Evolutionary conservation across 2,329 filamentous ascomycete species (phyloP), one percentile per base, ranked within the genome.

Genomic region (Xylariaceae sp.): DNA sequence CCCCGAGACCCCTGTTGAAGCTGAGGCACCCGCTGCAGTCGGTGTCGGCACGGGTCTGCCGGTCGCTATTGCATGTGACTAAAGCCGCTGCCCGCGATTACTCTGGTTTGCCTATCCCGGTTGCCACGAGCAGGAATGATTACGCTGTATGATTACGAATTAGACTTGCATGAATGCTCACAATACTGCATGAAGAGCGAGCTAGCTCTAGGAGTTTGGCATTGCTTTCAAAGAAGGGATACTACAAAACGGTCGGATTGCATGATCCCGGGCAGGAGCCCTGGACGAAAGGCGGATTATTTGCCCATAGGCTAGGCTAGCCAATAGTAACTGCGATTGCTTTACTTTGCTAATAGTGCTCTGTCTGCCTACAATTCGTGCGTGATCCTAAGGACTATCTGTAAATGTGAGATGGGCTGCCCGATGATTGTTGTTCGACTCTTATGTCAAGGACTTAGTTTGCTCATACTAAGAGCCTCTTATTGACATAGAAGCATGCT

Each of bases 1-100:
- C 29, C 59, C 55, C 2, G 64, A 68, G 32, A 63, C 60, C 4
- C 61, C 62, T 3, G 52, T 60, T 30, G 64, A 66, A 32, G 37
- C 46, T 9, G 64, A 64, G 24, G 35, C 52, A 20, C 50, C 60
- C 32, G 49, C 52, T 11, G 53, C 58, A 10, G 42, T 53, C 2
- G 40, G 27, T 7, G 54, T 41, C 24, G 53, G 55, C 35, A 29
- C 46, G 36, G 57, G 55, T 8, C 15, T 39, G 18, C 29, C 37
- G 15, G 23, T 50, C 7, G 57, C 43, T 30, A 40, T 51, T 42
- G 41, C 46, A 46, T 59, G 30, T 44, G 40, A 27, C 35, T 58
- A 23, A 53, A 44, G 23, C 7, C 24, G 23, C 13, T 24, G 3
- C n/a, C 6, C 6, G 9, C 6, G 10, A 3, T 32, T 45, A 21